Percentiles rank a stretch among this genome's conserved stretches.
These are phyloP conservation scores for Eucalyptus fibrosa DNA, from an alignment of 345 rosid genomes.

Conservation along the genomic window DNA sequence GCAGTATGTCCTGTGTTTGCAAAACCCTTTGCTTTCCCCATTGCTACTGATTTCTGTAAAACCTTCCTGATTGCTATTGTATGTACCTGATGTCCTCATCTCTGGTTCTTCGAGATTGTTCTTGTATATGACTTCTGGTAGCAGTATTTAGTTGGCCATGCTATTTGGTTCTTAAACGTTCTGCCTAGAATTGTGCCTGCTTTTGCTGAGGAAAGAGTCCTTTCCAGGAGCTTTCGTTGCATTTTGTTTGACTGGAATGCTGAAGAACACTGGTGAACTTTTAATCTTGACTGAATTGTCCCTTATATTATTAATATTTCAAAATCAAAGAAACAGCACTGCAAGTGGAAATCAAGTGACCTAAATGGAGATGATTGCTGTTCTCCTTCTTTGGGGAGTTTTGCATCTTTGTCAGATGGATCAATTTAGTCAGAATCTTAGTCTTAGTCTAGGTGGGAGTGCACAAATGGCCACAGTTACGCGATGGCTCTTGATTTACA, in stretches of 20 bases:
- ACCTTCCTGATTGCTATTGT: neutral
- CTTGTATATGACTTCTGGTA: neutral
- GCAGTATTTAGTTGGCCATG: neutral
- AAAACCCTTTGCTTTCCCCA: neutral
- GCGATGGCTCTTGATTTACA: neutral
- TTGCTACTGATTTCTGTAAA: neutral
- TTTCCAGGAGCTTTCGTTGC: neutral
- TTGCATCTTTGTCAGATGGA: neutral
- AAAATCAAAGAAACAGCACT: neutral
- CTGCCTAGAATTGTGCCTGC: neutral
- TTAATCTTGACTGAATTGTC: neutral
- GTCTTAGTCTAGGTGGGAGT: neutral
- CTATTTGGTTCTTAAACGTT: neutral
- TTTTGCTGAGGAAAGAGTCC: neutral
- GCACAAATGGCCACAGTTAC: neutral
- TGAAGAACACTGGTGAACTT: neutral
- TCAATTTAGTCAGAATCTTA: neutral
- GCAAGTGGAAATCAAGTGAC: neutral
- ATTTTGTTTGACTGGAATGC: neutral
- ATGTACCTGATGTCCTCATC: neutral
- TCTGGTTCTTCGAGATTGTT: neutral
- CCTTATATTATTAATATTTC: neutral
- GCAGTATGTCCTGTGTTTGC: neutral
- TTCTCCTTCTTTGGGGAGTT: neutral
- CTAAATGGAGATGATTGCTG: neutral